These are phyloP conservation scores for Neostapfia colusana DNA, from an alignment of 176 grass and related monocot species.

Conservation along the genomic window DNA sequence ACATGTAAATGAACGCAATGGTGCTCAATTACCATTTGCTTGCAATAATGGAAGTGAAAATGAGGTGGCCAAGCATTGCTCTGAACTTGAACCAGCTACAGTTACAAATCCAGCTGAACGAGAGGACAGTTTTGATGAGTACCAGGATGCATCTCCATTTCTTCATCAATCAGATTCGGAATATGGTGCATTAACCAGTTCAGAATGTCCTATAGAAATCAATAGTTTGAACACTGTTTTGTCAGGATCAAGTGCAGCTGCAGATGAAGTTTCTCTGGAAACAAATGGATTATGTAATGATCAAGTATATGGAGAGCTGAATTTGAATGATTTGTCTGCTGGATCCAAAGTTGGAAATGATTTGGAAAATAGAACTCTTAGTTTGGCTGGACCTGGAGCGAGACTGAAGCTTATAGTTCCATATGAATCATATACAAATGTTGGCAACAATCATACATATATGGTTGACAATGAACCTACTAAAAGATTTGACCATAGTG, in stretches of 20 bases:
- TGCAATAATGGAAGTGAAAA: constrained; percentile 13
- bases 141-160: constrained; percentile 52
- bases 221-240: constrained; percentile 34
- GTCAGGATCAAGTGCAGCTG: constrained; percentile 18
- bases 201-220: constrained; percentile 31
- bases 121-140: constrained; percentile 51
- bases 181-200: constrained; percentile 20
- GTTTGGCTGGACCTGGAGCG: constrained; percentile 13
- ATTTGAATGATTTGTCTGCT: constrained; percentile 24
- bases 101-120: constrained; percentile 15
- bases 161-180: constrained; percentile 46
- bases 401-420: constrained; percentile 13
- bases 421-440: constrained; percentile 20
- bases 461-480: constrained; percentile 9
- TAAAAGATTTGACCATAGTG: background rate
- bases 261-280: constrained; percentile 27
- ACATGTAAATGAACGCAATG: constrained; percentile 25
- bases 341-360: constrained; percentile 21
- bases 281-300: constrained; percentile 32
- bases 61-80: constrained; percentile 14
- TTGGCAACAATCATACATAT: constrained; percentile 9
- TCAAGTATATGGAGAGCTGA: constrained; percentile 23
- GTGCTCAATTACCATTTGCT: constrained; percentile 2
- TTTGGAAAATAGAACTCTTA: constrained; percentile 21
- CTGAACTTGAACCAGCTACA: constrained; percentile 8